Evolutionary conservation across 2,329 filamentous ascomycete genomes (phyloP).

Genomic region (Thielaviopsis populi): DNA sequence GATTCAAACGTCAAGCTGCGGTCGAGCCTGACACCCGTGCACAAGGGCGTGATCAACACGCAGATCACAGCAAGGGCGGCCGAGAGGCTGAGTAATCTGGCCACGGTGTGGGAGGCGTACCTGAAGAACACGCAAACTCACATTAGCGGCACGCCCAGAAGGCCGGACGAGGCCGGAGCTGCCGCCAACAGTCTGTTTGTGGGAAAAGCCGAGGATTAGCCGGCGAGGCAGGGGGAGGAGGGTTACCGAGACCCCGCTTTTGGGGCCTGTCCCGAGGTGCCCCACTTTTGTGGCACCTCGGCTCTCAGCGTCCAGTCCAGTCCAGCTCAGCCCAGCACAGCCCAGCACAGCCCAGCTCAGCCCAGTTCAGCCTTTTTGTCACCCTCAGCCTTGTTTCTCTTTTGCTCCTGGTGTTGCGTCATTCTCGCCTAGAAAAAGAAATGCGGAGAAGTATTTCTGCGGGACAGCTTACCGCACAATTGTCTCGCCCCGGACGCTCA

Average conservation of each 20-base stretch:
- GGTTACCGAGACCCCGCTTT: background rate
- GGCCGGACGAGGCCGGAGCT: background rate
- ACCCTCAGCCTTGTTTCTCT: background rate
- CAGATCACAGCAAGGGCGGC: background rate
- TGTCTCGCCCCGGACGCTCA: background rate
- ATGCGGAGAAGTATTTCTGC: background rate
- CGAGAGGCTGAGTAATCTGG: background rate
- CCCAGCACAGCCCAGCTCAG: no score
- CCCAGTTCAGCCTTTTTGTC: background rate
- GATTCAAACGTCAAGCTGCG: background rate
- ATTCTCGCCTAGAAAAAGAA: background rate
- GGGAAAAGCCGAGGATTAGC: slow-evolving; percentile 2
- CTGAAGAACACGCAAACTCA: background rate
- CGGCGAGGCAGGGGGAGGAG: background rate
- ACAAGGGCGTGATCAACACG: background rate
- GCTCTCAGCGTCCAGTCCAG: background rate
- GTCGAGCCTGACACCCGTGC: background rate
- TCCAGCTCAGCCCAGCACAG: no score
- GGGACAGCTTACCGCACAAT: background rate
- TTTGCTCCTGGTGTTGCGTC: background rate
- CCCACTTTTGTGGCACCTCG: background rate
- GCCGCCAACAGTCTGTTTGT: background rate
- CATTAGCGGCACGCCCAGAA: background rate
- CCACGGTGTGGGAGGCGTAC: background rate
- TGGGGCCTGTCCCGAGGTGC: background rate